Conservation (phyloP, 2,329 filamentous ascomycete genomes). For the Amesomyces nigricolor region DNA sequence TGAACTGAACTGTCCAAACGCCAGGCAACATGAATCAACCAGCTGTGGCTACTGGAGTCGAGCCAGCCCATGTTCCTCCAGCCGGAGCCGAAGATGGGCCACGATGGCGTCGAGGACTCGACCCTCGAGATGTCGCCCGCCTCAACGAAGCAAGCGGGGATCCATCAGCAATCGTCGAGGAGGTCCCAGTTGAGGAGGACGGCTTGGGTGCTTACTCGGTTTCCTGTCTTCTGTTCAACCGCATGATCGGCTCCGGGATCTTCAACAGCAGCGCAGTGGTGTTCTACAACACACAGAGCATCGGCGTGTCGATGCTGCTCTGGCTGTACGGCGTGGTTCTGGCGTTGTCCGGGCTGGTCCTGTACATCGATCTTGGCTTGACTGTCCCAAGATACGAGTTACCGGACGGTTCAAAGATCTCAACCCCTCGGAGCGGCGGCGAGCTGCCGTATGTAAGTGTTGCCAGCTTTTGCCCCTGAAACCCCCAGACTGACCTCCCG, state of each 20-base stretch:
- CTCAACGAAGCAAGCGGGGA: slow-evolving; percentile 13
- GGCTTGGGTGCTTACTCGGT: slow-evolving; percentile 16
- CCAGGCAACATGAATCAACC: slow-evolving; percentile 5
- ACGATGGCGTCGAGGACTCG: slow-evolving; percentile 15
- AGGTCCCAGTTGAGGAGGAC: slow-evolving; percentile 13
- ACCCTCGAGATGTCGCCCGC: slow-evolving; percentile 7
- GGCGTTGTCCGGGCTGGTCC: slow-evolving; percentile 11
- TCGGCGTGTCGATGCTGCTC: slow-evolving; percentile 13
- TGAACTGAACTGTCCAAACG: not conserved
- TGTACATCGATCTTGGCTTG: slow-evolving; percentile 21
- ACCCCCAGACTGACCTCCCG: not conserved
- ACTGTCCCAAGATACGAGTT: slow-evolving; percentile 15
- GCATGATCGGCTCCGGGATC: slow-evolving; percentile 17
- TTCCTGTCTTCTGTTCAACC: slow-evolving; percentile 16
- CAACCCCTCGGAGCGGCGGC: slow-evolving; percentile 18
- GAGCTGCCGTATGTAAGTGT: slow-evolving; percentile 17
- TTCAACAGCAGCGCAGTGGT: slow-evolving; percentile 18
- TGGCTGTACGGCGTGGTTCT: slow-evolving; percentile 15
- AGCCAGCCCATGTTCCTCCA: not conserved
- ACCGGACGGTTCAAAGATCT: slow-evolving; percentile 10
- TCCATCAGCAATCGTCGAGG: slow-evolving; percentile 15
- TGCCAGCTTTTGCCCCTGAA: too few species aligned
- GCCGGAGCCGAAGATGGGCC: not conserved
- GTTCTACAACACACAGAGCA: slow-evolving; percentile 21
- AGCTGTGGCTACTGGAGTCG: not conserved